Evolutionary conservation across 306 rosid genomes (phyloP), one percentile per base, ranked within the genome.

Genomic region (Trichosanthes truncata): DNA sequence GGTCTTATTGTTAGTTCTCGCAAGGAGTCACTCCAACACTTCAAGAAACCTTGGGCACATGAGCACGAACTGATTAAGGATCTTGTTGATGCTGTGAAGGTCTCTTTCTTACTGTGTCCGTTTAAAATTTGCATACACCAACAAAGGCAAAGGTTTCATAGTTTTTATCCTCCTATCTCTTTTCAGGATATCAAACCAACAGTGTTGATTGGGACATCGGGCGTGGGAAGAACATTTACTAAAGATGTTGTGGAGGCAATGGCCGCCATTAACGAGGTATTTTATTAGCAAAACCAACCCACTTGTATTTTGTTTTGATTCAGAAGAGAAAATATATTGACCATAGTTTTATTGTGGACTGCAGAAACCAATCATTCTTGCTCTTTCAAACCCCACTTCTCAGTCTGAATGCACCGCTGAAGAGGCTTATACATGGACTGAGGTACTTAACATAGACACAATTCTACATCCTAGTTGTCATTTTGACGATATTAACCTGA

Each of bases 41-140:
- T 94, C 86, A 94, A 94, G 91, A 87, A 87, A 85, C 98, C 98
- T 0, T 94, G 97, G 97, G 98, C 97, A 77, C 97, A 92, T 82
- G 95, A 94, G 25, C 97, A 91, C 41, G 90, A 89, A 87, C 97
- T 91, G 7, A 78, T 92, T 79, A 53, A 29, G 15, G 76, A 85
- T 73, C 93, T 94, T 20, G 83, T 87, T 21, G 90, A 92, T 71
- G 96, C 89, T 69, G 83, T 94, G 76, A 92, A 92, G 17, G 98
- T 71, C 78, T 63, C 79, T 79, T 66, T 76, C 45, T 78, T 65
- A 51, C 59, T 23, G 1, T 26, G 20, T 72, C 57, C 41, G 23
- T 46, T 46, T 31, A 13, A 68, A 67, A 18, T 17, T 67, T 60
- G 2, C 29, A 38, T 38, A 20, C 49, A 15, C 2, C 14, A 20